Conservation (phyloP, 805 yeast genomes). For the Sugiyamaella lignohabitans region DNA sequence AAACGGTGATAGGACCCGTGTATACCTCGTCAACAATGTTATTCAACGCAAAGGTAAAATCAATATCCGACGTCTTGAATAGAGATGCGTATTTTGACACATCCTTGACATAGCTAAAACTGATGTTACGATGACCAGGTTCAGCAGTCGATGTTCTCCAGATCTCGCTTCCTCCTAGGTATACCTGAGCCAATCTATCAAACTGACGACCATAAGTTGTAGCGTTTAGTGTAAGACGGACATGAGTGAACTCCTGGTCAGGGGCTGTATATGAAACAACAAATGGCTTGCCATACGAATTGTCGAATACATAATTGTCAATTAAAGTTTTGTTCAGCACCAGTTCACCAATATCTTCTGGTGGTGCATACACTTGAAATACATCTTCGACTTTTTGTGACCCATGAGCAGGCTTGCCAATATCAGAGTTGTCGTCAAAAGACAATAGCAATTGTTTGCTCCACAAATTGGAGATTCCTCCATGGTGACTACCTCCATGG, state of each 20-base stretch:
- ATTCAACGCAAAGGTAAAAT: conserved; percentile 52
- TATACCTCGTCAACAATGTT: conserved; percentile 46
- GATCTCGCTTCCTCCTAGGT: conserved; percentile 47
- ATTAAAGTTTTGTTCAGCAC: conserved; percentile 11
- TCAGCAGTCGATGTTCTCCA: conserved; percentile 90
- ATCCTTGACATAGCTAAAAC: conserved; percentile 56
- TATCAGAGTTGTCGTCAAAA: background rate
- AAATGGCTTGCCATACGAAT: conserved; percentile 39
- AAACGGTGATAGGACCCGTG: conserved; percentile 55
- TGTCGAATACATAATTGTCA: conserved; percentile 26
- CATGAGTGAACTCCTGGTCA: conserved; percentile 30
- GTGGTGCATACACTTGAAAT: background rate
- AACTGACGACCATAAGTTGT: conserved; percentile 32
- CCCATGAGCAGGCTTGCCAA: background rate
- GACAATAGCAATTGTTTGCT: background rate
- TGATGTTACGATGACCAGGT: conserved; percentile 44
- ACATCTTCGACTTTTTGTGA: background rate
- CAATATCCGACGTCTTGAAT: conserved; percentile 31
- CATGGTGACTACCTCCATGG: background rate
- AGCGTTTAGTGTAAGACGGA: conserved; percentile 30
- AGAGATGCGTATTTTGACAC: conserved; percentile 49
- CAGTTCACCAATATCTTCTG: conserved; percentile 1
- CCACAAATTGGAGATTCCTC: background rate
- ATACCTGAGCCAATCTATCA: conserved; percentile 34
- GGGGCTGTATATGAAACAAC: conserved; percentile 33